A percentile compares a stretch with the other conserved stretches of the same genome.
phyloP scores from a whole-genome alignment of 1,284 basidiomycete genomes.

The Apiotrichum sp. region DNA sequence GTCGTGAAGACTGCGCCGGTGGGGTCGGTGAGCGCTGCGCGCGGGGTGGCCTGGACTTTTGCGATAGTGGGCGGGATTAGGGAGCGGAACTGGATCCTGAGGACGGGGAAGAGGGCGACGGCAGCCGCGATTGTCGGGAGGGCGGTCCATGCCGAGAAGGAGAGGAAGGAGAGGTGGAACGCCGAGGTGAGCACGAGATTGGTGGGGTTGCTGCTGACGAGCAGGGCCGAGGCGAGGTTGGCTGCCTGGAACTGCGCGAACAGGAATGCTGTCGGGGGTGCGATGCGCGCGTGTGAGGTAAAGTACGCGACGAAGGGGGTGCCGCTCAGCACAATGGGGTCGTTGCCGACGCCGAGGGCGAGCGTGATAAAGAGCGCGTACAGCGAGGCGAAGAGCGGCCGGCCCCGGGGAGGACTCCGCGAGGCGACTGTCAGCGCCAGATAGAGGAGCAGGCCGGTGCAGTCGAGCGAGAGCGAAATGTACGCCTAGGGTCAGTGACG shows the following conservation, averaged over 20 bases:
- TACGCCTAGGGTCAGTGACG: conserved; percentile 58
- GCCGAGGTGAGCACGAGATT: conserved; percentile 50
- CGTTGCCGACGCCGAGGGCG: conserved; percentile 81
- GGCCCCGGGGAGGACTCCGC: conserved; percentile 60
- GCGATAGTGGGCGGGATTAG: conserved; percentile 1
- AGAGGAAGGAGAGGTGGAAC: conserved; percentile 46
- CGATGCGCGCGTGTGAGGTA: conserved; percentile 62
- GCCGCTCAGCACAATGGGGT: conserved; percentile 71
- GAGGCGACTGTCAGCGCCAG: conserved; percentile 82
- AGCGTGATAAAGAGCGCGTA: conserved; percentile 72
- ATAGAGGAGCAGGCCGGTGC: conserved; percentile 74
- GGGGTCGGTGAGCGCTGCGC: conserved; percentile 51
- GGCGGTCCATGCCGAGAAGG: conserved; percentile 45
- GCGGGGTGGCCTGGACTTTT: conserved; percentile 47
- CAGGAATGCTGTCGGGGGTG: conserved; percentile 59
- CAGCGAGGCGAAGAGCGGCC: conserved; percentile 67
- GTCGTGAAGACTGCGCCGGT: conserved; percentile 53
- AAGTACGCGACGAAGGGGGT: conserved; percentile 84
- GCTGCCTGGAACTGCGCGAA: conserved; percentile 66
- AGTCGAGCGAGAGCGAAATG: conserved; percentile 84
- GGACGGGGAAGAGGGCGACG: conserved; percentile 41
- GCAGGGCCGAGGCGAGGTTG: conserved; percentile 59
- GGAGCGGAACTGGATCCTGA: conserved; percentile 15
- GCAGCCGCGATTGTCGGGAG: conserved; percentile 44
- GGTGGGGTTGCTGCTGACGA: conserved; percentile 50